Conservation (phyloP, 495 filamentous ascomycete genomes). For the Penicillium dipodomyicola region DNA sequence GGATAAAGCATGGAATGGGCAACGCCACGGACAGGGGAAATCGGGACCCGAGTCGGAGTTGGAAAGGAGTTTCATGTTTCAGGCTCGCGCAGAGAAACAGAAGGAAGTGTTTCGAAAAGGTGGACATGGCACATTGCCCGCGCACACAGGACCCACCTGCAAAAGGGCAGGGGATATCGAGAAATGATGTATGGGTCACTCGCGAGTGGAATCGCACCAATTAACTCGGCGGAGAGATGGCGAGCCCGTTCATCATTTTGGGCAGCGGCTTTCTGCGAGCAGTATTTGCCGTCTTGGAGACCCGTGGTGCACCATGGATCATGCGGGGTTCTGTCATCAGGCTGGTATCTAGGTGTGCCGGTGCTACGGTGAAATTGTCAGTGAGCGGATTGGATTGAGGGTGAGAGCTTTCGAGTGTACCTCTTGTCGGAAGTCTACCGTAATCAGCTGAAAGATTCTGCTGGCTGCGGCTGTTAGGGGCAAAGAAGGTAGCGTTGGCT, state of each 20-base stretch:
- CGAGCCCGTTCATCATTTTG: constrained; percentile 60
- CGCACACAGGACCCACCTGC: constrained; percentile 2
- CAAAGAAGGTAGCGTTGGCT: constrained; percentile 68
- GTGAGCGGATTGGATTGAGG: constrained; percentile 1
- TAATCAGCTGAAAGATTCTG: constrained; percentile 65
- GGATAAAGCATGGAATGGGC: background rate
- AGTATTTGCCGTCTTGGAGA: constrained; percentile 57
- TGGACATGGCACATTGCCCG: background rate
- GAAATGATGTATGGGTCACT: constrained; percentile 12
- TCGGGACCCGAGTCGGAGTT: background rate
- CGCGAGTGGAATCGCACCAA: constrained; percentile 19
- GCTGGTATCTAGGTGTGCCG: constrained; percentile 77
- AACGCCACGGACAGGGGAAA: background rate
- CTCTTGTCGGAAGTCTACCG: constrained; percentile 54
- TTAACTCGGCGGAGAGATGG: constrained; percentile 45
- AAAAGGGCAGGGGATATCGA: constrained; percentile 4
- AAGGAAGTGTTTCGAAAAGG: background rate
- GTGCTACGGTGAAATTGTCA: constrained; percentile 49
- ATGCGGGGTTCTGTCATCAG: constrained; percentile 86
- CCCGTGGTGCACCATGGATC: constrained; percentile 69
- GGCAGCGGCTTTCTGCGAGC: constrained; percentile 71
- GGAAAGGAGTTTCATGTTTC: background rate
- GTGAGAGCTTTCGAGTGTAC: constrained; percentile 40
- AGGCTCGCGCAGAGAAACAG: background rate
- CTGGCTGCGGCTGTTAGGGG: constrained; percentile 60